phyloP scores from a whole-genome alignment of 164 flowering plant genomes.

The Magnolia sinica region DNA sequence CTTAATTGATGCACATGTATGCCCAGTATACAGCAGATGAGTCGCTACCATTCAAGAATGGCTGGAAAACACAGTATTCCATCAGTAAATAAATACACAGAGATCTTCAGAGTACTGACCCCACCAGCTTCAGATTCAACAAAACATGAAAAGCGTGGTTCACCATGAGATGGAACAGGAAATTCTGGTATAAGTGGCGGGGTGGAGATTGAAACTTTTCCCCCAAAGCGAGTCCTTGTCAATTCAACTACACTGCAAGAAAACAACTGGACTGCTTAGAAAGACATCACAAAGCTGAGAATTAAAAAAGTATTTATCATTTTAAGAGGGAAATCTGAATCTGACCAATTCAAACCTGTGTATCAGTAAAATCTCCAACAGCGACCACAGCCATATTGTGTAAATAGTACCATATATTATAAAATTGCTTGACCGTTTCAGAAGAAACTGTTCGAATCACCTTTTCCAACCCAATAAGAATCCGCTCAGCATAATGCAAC shows the following conservation, averaged over 20 bases:
- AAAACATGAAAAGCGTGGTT: constrained; percentile 76
- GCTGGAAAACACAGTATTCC: too few relatives aligned
- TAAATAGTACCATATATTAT: too few relatives aligned
- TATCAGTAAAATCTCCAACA: constrained; percentile 92
- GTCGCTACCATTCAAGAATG: too few relatives aligned
- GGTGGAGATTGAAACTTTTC: constrained; percentile 40
- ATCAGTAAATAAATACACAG: too few relatives aligned
- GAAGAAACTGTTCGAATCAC: too few relatives aligned
- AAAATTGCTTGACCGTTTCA: too few relatives aligned
- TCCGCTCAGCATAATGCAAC: too few relatives aligned
- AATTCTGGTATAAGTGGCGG: constrained; percentile 49
- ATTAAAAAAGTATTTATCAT: neutral
- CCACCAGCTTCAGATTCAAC: too few relatives aligned
- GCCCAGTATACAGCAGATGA: too few relatives aligned
- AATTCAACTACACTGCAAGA: constrained; percentile 69
- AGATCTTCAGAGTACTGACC: constrained; percentile 22
- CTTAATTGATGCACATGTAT: too few relatives aligned
- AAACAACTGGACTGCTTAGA: constrained; percentile 5
- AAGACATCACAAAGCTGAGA: neutral
- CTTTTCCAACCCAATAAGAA: too few relatives aligned
- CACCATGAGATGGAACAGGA: constrained; percentile 69
- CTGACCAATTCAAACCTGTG: constrained; percentile 49
- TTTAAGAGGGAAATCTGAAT: constrained; percentile 3
- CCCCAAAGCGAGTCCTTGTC: constrained; percentile 71
- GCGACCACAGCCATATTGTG: constrained; percentile 96